Evolutionary conservation across 805 yeast species (phyloP).

Genomic region (Suhomyces emberorum): DNA sequence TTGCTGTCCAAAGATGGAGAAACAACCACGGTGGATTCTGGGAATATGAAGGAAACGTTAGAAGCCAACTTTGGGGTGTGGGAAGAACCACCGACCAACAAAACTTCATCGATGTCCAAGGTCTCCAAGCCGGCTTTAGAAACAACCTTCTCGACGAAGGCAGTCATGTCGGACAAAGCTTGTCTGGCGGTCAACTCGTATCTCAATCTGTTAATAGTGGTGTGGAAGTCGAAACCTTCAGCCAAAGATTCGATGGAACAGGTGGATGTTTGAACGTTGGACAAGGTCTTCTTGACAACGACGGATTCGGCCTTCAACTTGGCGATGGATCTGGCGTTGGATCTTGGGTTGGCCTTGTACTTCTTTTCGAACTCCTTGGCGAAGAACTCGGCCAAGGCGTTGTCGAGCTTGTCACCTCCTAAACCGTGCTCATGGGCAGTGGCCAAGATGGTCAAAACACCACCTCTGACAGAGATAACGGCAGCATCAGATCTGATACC

Average conservation of each 20-base stretch:
- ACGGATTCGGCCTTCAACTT: slow-evolving; percentile 82
- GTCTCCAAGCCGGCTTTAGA: slow-evolving; percentile 80
- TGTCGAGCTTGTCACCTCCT: slow-evolving; percentile 88
- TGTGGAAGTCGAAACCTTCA: slow-evolving; percentile 90
- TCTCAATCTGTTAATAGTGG: slow-evolving; percentile 90
- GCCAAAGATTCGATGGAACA: slow-evolving; percentile 94
- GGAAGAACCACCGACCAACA: slow-evolving; percentile 91
- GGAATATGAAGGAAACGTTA: slow-evolving; percentile 71
- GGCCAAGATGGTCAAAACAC: slow-evolving; percentile 83
- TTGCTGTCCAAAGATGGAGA: slow-evolving; percentile 78
- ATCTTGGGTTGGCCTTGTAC: slow-evolving; percentile 73
- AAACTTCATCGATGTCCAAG: slow-evolving; percentile 84
- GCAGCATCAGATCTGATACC: slow-evolving; percentile 96
- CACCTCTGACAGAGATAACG: slow-evolving; percentile 89
- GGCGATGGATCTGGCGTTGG: slow-evolving; percentile 79
- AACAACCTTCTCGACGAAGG: slow-evolving; percentile 71
- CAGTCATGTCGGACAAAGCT: slow-evolving; percentile 70
- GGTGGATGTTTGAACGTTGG: slow-evolving; percentile 83
- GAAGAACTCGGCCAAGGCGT: slow-evolving; percentile 72
- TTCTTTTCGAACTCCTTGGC: slow-evolving; percentile 95
- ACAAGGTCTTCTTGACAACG: slow-evolving; percentile 83
- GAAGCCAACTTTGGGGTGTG: slow-evolving; percentile 87
- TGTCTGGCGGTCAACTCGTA: slow-evolving; percentile 83
- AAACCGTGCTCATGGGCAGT: slow-evolving; percentile 77
- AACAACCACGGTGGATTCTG: slow-evolving; percentile 68